Percentiles rank a stretch among this genome's conserved stretches.
Conservation (phyloP, 176 grass and related monocot genomes). For the Oryza coarctata region DNA sequence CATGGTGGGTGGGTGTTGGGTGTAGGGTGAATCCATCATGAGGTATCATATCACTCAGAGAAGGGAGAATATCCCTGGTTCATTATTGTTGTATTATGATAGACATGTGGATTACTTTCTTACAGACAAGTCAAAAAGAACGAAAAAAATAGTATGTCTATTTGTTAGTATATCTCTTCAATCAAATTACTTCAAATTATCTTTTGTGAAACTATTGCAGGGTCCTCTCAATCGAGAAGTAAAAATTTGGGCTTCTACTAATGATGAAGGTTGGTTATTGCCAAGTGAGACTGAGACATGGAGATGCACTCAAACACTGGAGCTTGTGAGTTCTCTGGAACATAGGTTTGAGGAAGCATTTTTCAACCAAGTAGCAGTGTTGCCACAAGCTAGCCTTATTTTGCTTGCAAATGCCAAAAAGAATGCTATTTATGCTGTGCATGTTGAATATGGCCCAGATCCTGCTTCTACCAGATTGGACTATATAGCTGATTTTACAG, state of each 20-base stretch:
- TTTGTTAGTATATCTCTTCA: slow-evolving; percentile 2
- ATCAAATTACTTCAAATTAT: background rate
- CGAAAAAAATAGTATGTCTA: no score
- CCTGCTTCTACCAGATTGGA: slow-evolving; percentile 80
- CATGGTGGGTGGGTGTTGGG: background rate
- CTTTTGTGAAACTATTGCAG: slow-evolving; percentile 43
- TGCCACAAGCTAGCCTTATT: slow-evolving; percentile 90
- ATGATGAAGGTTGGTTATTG: slow-evolving; percentile 83
- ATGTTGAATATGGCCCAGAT: slow-evolving; percentile 73
- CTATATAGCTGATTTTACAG: slow-evolving; percentile 94
- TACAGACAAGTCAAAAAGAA: slow-evolving; percentile 6
- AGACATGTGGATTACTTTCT: background rate
- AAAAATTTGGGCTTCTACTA: slow-evolving; percentile 82
- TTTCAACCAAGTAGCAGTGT: slow-evolving; percentile 91
- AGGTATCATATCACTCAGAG: background rate
- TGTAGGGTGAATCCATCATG: background rate
- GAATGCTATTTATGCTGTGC: slow-evolving; percentile 93
- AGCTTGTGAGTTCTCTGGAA: slow-evolving; percentile 81
- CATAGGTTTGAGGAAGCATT: slow-evolving; percentile 72
- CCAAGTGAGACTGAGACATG: slow-evolving; percentile 73
- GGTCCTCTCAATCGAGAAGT: slow-evolving; percentile 85
- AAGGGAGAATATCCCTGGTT: background rate
- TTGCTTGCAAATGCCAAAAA: slow-evolving; percentile 98
- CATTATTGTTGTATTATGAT: background rate
- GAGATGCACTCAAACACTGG: slow-evolving; percentile 80